Percentiles rank a stretch among this genome's conserved stretches.
Conservation (phyloP, 2,329 filamentous ascomycete species). For the Fusarium sp. region DNA sequence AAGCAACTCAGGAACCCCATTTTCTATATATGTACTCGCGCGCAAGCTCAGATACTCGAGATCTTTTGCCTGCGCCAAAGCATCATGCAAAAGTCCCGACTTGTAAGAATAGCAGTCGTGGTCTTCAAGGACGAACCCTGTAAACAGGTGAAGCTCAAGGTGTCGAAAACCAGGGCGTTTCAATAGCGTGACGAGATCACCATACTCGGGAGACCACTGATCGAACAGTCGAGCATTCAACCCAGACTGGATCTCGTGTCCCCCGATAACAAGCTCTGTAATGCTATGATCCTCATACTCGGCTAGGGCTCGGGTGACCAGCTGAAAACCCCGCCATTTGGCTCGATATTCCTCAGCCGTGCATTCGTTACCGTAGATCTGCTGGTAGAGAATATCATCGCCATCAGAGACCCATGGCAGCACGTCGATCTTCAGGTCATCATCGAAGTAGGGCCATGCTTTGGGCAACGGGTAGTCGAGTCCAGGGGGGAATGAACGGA, state of each 20-base stretch:
- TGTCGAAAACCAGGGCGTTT: background rate
- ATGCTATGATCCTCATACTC: background rate
- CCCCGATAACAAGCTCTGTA: background rate
- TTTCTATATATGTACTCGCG: accelerated
- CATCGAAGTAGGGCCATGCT: background rate
- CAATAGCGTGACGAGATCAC: background rate
- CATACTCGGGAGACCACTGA: background rate
- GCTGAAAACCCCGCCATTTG: background rate
- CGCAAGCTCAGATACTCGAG: background rate
- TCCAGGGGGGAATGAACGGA: background rate
- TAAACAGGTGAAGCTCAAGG: background rate
- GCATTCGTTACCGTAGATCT: background rate
- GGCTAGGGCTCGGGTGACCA: background rate
- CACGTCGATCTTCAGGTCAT: accelerated
- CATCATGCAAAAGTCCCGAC: background rate
- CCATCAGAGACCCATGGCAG: background rate
- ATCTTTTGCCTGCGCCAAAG: background rate
- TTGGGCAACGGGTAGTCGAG: background rate
- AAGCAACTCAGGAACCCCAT: accelerated
- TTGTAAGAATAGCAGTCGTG: accelerated
- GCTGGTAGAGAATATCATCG: no score
- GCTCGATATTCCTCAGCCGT: background rate
- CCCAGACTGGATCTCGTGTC: background rate
- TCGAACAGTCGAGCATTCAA: background rate
- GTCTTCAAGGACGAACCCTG: background rate